Conservation (phyloP, 495 filamentous ascomycete species). For the Penicillium manginii region DNA sequence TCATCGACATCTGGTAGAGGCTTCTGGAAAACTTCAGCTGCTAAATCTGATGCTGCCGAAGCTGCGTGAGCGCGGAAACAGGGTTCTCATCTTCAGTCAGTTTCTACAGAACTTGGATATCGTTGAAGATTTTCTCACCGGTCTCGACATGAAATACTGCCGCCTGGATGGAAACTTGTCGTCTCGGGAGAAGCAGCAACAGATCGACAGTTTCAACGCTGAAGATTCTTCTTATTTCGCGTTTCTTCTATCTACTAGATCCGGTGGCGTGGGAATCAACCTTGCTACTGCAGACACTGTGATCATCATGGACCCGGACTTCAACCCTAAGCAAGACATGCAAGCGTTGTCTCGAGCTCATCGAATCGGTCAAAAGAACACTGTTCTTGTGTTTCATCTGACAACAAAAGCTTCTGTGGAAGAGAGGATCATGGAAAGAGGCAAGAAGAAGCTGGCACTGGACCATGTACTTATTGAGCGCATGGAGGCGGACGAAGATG, state of each 20-base stretch:
- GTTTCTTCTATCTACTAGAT: slow-evolving; percentile 90
- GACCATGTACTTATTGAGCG: slow-evolving; percentile 93
- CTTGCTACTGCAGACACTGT: slow-evolving; percentile 96
- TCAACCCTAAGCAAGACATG: slow-evolving; percentile 97
- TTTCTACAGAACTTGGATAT: slow-evolving; percentile 89
- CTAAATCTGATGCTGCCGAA: slow-evolving; percentile 90
- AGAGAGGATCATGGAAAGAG: slow-evolving; percentile 96
- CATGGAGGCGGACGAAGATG: slow-evolving; percentile 78
- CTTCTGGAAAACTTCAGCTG: slow-evolving; percentile 85
- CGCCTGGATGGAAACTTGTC: slow-evolving; percentile 85
- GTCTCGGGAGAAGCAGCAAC: slow-evolving; percentile 84
- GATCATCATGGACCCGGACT: slow-evolving; percentile 97
- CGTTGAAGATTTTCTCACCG: slow-evolving; percentile 85
- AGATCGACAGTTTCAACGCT: slow-evolving; percentile 92
- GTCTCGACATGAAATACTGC: slow-evolving; percentile 68
- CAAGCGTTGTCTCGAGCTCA: slow-evolving; percentile 94
- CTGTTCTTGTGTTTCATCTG: slow-evolving; percentile 91
- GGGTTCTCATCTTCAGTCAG: slow-evolving; percentile 95
- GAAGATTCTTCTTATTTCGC: slow-evolving; percentile 80
- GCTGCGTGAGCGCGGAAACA: slow-evolving; percentile 83
- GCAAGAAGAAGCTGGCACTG: slow-evolving; percentile 90
- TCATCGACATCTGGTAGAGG: slow-evolving; percentile 83
- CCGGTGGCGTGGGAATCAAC: slow-evolving; percentile 97
- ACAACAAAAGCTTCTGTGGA: slow-evolving; percentile 87
- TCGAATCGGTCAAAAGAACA: slow-evolving; percentile 93